A percentile compares a stretch with the other conserved stretches of the same genome.
Conservation (phyloP, 441 rosid species). For the Biscutella auriculata region DNA sequence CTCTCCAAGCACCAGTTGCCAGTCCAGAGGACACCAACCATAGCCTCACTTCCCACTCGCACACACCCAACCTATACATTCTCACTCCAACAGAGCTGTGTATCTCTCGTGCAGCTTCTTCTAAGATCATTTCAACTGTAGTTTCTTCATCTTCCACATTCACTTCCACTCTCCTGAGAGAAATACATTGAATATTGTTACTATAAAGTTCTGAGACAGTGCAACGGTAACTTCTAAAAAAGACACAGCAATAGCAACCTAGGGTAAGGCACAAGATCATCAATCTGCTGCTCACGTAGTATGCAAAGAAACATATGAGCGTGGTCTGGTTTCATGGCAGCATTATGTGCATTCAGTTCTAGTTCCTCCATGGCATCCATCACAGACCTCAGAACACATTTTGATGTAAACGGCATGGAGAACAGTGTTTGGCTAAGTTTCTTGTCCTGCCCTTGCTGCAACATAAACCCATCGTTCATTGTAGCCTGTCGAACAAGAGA, state of each 20-base stretch:
- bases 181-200: conserved; percentile 21
- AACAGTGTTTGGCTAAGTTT: conserved; percentile 34
- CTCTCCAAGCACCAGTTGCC: conserved; percentile 96
- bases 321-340: conserved; percentile 73
- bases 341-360: conserved; percentile 86
- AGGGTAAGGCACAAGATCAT: conserved; percentile 81
- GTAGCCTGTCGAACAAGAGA: conserved; percentile 89
- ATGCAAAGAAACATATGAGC: conserved; percentile 95
- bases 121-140: conserved; percentile 57
- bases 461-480: conserved; percentile 48
- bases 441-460: conserved; percentile 49
- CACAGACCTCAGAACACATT: conserved; percentile 78
- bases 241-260: conserved; percentile 36
- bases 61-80: conserved; percentile 87
- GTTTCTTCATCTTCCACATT: conserved; percentile 63
- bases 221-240: conserved; percentile 1
- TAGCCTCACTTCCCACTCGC: conserved; percentile 98
- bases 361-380: conserved; percentile 96
- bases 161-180: conserved; percentile 71
- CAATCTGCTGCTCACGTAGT: conserved; percentile 74
- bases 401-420: conserved; percentile 63
- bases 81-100: conserved; percentile 76
- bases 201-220: not conserved
- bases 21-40: conserved; percentile 79
- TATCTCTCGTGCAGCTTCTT: conserved; percentile 65